phyloP scores from a whole-genome alignment of 2,329 filamentous ascomycete species.

The Claviceps capensis region DNA sequence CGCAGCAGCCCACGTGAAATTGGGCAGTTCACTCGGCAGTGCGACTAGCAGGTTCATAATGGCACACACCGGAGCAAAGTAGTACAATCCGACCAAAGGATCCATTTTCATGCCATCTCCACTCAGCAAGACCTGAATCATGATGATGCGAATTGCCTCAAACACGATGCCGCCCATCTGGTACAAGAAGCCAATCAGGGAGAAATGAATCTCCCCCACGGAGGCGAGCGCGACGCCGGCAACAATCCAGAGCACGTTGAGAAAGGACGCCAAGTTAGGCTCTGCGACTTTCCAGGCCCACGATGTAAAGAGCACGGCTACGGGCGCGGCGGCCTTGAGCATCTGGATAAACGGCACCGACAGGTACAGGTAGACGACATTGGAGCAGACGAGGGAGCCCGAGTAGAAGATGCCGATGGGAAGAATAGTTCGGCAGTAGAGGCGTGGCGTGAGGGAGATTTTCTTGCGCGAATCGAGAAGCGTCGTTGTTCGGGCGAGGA shows the following conservation, averaged over 20 bases:
- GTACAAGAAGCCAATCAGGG: conserved; percentile 49
- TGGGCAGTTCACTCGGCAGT: conserved; percentile 53
- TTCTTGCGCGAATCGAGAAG: conserved; percentile 50
- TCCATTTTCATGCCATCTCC: conserved; percentile 74
- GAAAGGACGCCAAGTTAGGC: conserved; percentile 28
- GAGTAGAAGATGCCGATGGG: conserved; percentile 55
- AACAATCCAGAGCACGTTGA: conserved; percentile 39
- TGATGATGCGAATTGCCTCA: conserved; percentile 68
- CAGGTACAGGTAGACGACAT: conserved; percentile 54
- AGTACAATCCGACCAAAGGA: conserved; percentile 76
- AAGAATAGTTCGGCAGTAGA: conserved; percentile 50
- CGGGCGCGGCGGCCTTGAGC: conserved; percentile 55
- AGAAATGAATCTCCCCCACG: conserved; percentile 55
- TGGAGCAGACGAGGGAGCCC: conserved; percentile 51
- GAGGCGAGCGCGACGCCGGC: conserved; percentile 38
- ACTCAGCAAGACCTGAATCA: conserved; percentile 73
- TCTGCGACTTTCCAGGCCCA: conserved; percentile 43
- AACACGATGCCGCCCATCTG: conserved; percentile 67
- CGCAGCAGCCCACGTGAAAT: conserved; percentile 52
- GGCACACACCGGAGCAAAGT: conserved; percentile 76
- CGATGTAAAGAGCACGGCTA: conserved; percentile 51
- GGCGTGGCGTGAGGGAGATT: conserved; percentile 44
- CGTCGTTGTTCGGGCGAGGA: conserved; percentile 48
- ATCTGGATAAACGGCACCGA: conserved; percentile 59
- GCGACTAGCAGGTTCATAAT: conserved; percentile 64